Evolutionary conservation across 2,329 filamentous ascomycete species (phyloP).

Genomic region (Spiromastix sp.): DNA sequence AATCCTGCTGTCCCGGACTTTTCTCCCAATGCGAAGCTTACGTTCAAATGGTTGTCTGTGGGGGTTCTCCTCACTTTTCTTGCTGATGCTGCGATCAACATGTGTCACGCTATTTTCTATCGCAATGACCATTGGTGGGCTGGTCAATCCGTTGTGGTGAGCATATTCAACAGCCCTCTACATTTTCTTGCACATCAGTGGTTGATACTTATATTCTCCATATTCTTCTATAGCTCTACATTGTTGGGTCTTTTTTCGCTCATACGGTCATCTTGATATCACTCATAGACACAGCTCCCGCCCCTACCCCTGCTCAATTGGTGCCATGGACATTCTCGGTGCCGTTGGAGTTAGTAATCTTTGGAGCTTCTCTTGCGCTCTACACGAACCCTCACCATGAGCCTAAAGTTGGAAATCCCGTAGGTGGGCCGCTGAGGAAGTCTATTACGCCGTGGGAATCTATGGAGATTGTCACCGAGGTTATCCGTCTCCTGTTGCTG

Average conservation of each 20-base stretch:
- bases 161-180: constrained; percentile 20
- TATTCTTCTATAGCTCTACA: constrained; percentile 56
- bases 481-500: constrained; percentile 58
- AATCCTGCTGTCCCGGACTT: constrained; percentile 45
- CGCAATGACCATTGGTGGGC: constrained; percentile 69
- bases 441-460: constrained; percentile 34
- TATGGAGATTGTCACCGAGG: constrained; percentile 43
- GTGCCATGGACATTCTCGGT: constrained; percentile 66
- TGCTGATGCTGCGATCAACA: constrained; percentile 61
- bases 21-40: constrained; percentile 54
- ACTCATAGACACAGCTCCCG: constrained; percentile 70
- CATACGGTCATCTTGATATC: constrained; percentile 80
- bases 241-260: constrained; percentile 75
- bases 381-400: constrained; percentile 60
- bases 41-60: constrained; percentile 66
- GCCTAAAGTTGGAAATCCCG: constrained; percentile 41
- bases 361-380: constrained; percentile 57
- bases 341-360: constrained; percentile 62
- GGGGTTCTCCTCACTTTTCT: constrained; percentile 65
- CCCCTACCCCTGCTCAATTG: constrained; percentile 70
- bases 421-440: constrained; percentile 30
- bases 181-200: not conserved
- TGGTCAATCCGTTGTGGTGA: constrained; percentile 64
- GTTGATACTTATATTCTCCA: constrained; percentile 2
- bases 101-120: constrained; percentile 60